phyloP scores from a whole-genome alignment of 352 stramenopile genomes.

The Aphanomyces invadans region DNA sequence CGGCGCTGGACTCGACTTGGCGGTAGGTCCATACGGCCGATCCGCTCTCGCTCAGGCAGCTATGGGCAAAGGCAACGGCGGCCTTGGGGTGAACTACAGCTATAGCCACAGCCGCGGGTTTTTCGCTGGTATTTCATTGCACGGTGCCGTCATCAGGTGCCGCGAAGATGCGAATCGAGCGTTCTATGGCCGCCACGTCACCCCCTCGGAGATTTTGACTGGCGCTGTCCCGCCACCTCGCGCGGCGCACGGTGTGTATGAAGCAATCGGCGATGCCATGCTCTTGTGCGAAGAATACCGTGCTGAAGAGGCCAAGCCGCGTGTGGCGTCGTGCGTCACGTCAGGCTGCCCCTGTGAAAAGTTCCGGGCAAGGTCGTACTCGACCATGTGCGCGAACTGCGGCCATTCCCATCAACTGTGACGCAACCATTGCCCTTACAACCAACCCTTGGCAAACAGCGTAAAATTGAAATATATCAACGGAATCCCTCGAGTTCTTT shows the following conservation, averaged over 20 bases:
- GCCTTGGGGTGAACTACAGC: constrained; percentile 89
- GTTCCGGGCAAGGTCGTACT: constrained; percentile 1
- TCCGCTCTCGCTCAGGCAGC: constrained; percentile 74
- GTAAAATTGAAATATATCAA: no score
- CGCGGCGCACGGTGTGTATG: constrained; percentile 66
- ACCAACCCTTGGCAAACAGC: no score
- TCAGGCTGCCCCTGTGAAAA: constrained; percentile 12
- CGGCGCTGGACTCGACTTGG: constrained; percentile 86
- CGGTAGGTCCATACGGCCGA: constrained; percentile 84
- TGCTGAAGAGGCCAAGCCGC: constrained; percentile 34
- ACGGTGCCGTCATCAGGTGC: constrained; percentile 87
- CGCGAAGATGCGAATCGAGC: constrained; percentile 91
- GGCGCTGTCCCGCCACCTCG: constrained; percentile 48
- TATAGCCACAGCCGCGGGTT: constrained; percentile 90
- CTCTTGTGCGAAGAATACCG: constrained; percentile 50
- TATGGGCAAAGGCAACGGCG: constrained; percentile 37
- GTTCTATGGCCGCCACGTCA: constrained; percentile 88
- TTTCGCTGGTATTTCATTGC: constrained; percentile 89
- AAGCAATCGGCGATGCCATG: constrained; percentile 66
- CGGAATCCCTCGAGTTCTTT: no score
- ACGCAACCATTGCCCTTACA: no score
- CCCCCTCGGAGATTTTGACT: constrained; percentile 65
- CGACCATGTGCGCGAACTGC: constrained; percentile 18
- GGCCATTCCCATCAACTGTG: background rate
- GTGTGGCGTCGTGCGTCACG: constrained; percentile 1